phyloP scores from a whole-genome alignment of 768 basidiomycete genomes.

The Lentinula sp. region DNA sequence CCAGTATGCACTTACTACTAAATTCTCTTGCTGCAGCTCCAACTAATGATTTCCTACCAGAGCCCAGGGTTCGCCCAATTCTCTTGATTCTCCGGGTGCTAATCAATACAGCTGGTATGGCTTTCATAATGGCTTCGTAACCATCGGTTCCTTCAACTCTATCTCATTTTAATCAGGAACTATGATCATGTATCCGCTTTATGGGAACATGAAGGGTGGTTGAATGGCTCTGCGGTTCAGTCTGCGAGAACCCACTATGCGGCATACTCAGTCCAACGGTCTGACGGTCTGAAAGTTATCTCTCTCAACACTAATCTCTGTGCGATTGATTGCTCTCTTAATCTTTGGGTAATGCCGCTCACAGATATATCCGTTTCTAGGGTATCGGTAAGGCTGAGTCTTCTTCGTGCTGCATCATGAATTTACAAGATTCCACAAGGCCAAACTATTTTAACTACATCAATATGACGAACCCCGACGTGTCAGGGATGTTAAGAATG shows the following conservation, averaged over 20 bases:
- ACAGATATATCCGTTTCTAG: slow-evolving; percentile 9
- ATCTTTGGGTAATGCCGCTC: background rate
- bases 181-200: slow-evolving; percentile 69
- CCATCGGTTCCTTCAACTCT: background rate
- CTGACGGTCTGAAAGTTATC: slow-evolving; percentile 64
- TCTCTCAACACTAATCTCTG: slow-evolving; percentile 76
- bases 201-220: slow-evolving; percentile 69
- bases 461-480: slow-evolving; percentile 63
- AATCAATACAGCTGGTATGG: slow-evolving; percentile 61
- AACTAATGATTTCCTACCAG: slow-evolving; percentile 18
- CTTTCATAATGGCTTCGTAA: background rate
- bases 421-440: slow-evolving; percentile 19
- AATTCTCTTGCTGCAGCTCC: background rate
- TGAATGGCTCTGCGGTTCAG: slow-evolving; percentile 48
- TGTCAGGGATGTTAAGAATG: slow-evolving; percentile 72
- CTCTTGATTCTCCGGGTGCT: slow-evolving; percentile 47
- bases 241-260: slow-evolving; percentile 65
- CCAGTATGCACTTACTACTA: slow-evolving; percentile 31
- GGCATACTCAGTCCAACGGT: slow-evolving; percentile 63
- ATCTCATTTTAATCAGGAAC: slow-evolving; percentile 39
- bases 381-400: slow-evolving; percentile 21
- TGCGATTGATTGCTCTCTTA: slow-evolving; percentile 24
- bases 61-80: slow-evolving; percentile 56
- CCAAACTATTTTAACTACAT: slow-evolving; percentile 76
- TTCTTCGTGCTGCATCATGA: slow-evolving; percentile 1